Evolutionary conservation across 805 yeast species (phyloP).

Genomic region (Ascoidea rubescens): DNA sequence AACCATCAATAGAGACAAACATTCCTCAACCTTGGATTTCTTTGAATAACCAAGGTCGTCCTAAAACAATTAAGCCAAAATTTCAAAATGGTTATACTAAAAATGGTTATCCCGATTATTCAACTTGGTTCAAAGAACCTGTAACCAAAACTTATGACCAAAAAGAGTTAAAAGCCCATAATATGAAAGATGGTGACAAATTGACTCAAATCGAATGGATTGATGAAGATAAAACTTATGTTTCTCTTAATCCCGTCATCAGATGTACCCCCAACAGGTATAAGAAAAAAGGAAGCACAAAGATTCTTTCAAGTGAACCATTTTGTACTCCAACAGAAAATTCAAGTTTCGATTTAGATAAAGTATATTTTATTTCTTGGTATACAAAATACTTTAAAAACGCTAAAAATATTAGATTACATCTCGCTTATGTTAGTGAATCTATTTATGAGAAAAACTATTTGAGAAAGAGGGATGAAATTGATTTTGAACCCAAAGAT

Average conservation of each 20-base stretch:
- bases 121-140: constrained; percentile 65
- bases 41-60: constrained; percentile 61
- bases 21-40: constrained; percentile 75
- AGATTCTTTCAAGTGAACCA: constrained; percentile 49
- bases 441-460: constrained; percentile 40
- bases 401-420: constrained; percentile 50
- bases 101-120: constrained; percentile 56
- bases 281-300: constrained; percentile 47
- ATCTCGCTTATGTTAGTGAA: constrained; percentile 53
- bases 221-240: constrained; percentile 65
- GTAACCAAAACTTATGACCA: constrained; percentile 41
- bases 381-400: constrained; percentile 50
- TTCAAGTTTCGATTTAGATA: constrained; percentile 37
- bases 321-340: constrained; percentile 73
- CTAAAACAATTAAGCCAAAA: constrained; percentile 69
- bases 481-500: constrained; percentile 10
- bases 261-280: constrained; percentile 78
- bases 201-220: constrained; percentile 39
- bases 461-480: constrained; percentile 25
- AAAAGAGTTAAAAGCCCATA: constrained; percentile 58
- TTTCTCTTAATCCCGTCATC: constrained; percentile 58
- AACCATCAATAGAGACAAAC: constrained; percentile 32
- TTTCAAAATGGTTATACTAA: constrained; percentile 55
- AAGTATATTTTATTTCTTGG: constrained; percentile 73
- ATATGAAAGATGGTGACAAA: constrained; percentile 47